These are phyloP conservation scores for Conringia planisiliqua DNA, from an alignment of 345 rosid genomes.

Conservation along the genomic window DNA sequence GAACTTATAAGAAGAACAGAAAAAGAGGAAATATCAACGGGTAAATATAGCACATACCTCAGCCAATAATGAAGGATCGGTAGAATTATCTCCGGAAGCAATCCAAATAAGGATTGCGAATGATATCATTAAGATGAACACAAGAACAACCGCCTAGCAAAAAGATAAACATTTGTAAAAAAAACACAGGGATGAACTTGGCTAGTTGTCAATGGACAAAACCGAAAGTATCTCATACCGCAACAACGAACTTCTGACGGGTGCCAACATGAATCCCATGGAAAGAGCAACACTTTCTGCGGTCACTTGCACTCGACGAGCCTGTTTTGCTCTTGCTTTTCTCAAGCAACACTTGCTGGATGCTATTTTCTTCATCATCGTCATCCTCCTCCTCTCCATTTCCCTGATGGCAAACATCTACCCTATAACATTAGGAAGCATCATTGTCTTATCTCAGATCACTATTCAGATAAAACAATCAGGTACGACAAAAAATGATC, in stretches of 20 bases:
- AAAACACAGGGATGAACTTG: not conserved
- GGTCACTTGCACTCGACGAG: constrained; percentile 32
- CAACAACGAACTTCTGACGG: constrained; percentile 56
- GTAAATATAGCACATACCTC: constrained; percentile 32
- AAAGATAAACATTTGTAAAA: not conserved
- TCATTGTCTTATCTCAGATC: constrained; percentile 5
- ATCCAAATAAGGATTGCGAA: constrained; percentile 57
- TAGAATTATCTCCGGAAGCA: constrained; percentile 47
- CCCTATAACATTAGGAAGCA: constrained; percentile 44
- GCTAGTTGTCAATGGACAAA: not conserved
- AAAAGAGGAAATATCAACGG: not conserved
- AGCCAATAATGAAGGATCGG: constrained; percentile 46
- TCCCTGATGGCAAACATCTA: constrained; percentile 77
- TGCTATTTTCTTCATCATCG: constrained; percentile 41
- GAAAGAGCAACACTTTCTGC: constrained; percentile 47
- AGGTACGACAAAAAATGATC: not conserved
- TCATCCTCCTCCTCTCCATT: constrained; percentile 42
- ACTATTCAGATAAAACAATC: not conserved
- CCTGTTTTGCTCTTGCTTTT: constrained; percentile 36
- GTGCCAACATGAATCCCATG: constrained; percentile 50
- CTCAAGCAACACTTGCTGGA: constrained; percentile 47
- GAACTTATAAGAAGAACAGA: not conserved
- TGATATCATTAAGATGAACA: constrained; percentile 47
- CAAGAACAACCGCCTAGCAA: constrained; percentile 42
- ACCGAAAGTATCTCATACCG: constrained; percentile 32